Conservation (phyloP, 176 grass and related monocot genomes). For the Carex pumila region DNA sequence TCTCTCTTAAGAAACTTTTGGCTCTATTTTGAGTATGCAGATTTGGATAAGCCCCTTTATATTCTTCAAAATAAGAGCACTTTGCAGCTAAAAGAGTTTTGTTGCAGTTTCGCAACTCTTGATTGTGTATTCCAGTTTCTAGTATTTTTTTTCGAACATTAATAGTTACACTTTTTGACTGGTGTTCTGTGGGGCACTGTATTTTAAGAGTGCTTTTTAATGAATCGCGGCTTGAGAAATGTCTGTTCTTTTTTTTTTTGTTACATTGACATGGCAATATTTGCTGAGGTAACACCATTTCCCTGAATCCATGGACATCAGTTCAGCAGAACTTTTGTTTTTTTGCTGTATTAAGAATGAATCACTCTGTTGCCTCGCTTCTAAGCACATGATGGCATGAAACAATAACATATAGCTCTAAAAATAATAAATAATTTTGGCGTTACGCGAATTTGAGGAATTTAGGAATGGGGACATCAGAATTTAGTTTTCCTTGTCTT, state of each 20-base stretch:
- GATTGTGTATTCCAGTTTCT: not conserved
- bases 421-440: not conserved
- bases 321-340: not conserved
- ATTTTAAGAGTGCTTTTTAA: not conserved
- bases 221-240: not conserved
- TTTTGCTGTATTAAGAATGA: not conserved
- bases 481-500: not conserved
- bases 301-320: not conserved
- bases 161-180: constrained; percentile 1
- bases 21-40: not conserved
- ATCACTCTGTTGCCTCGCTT: too few relatives aligned
- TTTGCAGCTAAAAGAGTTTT: not conserved
- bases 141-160: constrained; percentile 5
- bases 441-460: not conserved
- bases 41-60: not conserved
- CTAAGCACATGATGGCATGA: too few relatives aligned
- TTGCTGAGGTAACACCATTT: not conserved
- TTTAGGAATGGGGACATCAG: not conserved
- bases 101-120: not conserved
- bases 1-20: constrained; percentile 40
- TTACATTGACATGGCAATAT: not conserved
- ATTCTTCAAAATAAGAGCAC: constrained; percentile 17
- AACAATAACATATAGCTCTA: too few relatives aligned
- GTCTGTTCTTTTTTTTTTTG: not conserved
- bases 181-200: not conserved